Evolutionary conservation across 371 early-diverging fungal genomes (phyloP), one percentile per base, ranked within the genome.

Genomic region (Catenaria anguillulae): DNA sequence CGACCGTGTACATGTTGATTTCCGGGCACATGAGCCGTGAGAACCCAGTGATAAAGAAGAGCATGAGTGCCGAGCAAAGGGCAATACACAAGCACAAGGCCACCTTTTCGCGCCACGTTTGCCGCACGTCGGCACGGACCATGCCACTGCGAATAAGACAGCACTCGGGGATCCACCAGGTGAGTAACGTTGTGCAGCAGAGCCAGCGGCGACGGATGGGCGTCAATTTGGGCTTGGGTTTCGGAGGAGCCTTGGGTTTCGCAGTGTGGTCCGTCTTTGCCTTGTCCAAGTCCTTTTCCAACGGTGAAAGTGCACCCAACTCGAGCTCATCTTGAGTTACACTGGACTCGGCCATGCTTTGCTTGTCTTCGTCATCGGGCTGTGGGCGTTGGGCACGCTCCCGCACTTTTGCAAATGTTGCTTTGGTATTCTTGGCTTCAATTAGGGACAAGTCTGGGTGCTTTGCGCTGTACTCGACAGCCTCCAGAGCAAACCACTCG

Each of bases 81-180:
- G 79, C 72, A 54, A 89, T 87, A 61, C 88, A 69, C 26, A 83
- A 68, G 71, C 88, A 88, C n/a, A 92, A 68, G 0, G 91, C 86
- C 1, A 92, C 79, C 63, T 92, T 92, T 73, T 92, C 93, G 23
- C 91, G 71, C 91, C 90, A 92, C 3, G 97, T 95, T 88, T 88
- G 86, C 59, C 81, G 89, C 17, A 93, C 79, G 69, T 93, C 93
- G 61, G 82, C 80, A 33, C n/a, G n/a, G 65, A 79, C 82, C 85
- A 91, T 88, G n/a, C n/a, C n/a, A n/a, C n/a, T n/a, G n/a, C n/a
- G n/a, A n/a, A n/a, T n/a, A n/a, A n/a, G n/a, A n/a, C n/a, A n/a
- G n/a, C n/a, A n/a, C 61, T 23, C 36, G 75, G 89, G 89, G 35
- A 88, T 81, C 82, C 83, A 81, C 83, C 84, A 88, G 0, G 89